Evolutionary conservation across 108 stramenopile genomes (phyloP).

Genomic region (Nitzschia inconspicua): DNA sequence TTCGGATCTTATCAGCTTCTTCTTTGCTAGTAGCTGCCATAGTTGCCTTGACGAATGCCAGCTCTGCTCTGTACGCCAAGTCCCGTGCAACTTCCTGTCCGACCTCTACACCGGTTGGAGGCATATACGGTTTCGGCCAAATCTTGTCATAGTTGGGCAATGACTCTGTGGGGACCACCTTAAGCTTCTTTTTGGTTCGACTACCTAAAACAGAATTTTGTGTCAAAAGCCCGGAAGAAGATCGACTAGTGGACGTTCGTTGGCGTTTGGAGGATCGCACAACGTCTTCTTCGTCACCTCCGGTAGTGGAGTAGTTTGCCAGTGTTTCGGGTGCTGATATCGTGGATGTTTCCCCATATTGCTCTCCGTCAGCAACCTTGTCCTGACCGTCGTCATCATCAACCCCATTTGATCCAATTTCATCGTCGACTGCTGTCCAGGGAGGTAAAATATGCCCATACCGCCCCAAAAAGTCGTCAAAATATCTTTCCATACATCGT

Average conservation of each 20-base stretch:
- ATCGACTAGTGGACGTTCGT: not conserved
- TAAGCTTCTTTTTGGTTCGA: slow-evolving; percentile 42
- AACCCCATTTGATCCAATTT: slow-evolving; percentile 7
- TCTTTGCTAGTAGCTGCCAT: slow-evolving; percentile 28
- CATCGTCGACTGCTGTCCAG: slow-evolving; percentile 59
- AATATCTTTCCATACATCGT: slow-evolving; percentile 89
- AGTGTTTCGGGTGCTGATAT: not conserved
- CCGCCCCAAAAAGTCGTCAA: slow-evolving; percentile 85
- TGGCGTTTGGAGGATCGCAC: slow-evolving; percentile 43
- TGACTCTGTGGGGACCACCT: slow-evolving; percentile 63
- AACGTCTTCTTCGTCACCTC: slow-evolving; percentile 40
- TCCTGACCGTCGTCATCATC: slow-evolving; percentile 7
- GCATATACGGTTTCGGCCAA: slow-evolving; percentile 73
- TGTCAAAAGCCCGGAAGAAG: not conserved
- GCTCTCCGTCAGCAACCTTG: not conserved
- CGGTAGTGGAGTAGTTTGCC: not conserved
- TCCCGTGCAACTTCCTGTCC: slow-evolving; percentile 84
- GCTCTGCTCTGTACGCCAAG: slow-evolving; percentile 68
- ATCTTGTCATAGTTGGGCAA: slow-evolving; percentile 45
- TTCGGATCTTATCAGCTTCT: slow-evolving; percentile 57
- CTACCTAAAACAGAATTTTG: too few relatives aligned
- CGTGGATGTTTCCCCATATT: not conserved
- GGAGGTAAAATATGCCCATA: slow-evolving; percentile 87
- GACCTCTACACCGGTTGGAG: slow-evolving; percentile 36
- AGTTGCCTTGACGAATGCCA: slow-evolving; percentile 57